These are phyloP conservation scores for Candida glucosophila DNA, from an alignment of 1,139 yeast species.

Conservation along the genomic window DNA sequence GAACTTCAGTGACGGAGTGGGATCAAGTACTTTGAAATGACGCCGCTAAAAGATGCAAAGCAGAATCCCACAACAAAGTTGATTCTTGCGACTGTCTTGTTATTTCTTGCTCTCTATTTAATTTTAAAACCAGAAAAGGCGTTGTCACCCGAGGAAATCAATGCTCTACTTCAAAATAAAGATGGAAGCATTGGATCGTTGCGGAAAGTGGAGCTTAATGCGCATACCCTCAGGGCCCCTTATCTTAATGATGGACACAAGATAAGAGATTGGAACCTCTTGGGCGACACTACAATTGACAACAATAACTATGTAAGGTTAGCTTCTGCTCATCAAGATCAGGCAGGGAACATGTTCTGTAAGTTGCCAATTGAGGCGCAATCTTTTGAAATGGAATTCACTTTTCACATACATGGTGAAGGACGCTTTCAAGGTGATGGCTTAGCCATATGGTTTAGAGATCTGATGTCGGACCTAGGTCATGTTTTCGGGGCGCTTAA, in stretches of 20 bases:
- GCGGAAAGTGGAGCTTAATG: constrained; percentile 25
- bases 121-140: too few relatives aligned
- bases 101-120: too few relatives aligned
- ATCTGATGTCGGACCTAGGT: constrained; percentile 36
- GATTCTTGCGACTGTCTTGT: too few relatives aligned
- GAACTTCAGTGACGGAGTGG: too few relatives aligned
- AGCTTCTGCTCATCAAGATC: constrained; percentile 46
- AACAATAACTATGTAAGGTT: constrained; percentile 45
- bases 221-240: constrained; percentile 32
- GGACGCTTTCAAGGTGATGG: constrained; percentile 65
- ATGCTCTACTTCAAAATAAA: constrained; percentile 32
- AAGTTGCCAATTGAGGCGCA: constrained; percentile 34
- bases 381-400: constrained; percentile 61
- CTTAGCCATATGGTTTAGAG: constrained; percentile 69
- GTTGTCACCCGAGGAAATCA: constrained; percentile 40
- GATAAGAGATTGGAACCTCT: constrained; percentile 39
- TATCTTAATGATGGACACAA: constrained; percentile 36
- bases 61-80: too few relatives aligned
- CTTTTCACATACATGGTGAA: constrained; percentile 49
- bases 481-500: constrained; percentile 71
- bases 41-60: too few relatives aligned
- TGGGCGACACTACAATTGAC: constrained; percentile 49
- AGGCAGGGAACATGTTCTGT: constrained; percentile 44
- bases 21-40: too few relatives aligned
- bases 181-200: constrained; percentile 23